Conservation (phyloP, 2,329 filamentous ascomycete genomes). For the Juglanconis oblonga region DNA sequence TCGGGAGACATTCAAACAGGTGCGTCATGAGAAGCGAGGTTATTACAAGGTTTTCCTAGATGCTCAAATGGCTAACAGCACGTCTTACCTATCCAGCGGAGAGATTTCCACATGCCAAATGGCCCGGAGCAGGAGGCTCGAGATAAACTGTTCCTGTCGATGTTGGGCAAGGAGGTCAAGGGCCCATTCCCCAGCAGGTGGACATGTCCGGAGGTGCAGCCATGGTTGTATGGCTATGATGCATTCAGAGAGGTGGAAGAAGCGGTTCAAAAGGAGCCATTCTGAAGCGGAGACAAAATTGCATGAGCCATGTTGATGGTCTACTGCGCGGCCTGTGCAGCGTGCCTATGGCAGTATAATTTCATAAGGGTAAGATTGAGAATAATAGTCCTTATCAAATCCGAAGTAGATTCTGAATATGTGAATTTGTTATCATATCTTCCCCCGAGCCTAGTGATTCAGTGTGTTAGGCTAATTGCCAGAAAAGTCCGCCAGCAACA, state of each 20-base stretch:
- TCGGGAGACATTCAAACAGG: conserved; percentile 54
- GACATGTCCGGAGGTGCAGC: conserved; percentile 60
- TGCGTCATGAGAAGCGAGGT: background rate
- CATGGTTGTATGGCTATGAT: conserved; percentile 65
- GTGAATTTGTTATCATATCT: no score
- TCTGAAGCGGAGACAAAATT: background rate
- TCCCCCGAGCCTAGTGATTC: no score
- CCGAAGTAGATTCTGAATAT: no score
- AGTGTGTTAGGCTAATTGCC: no score
- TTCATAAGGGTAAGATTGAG: no score
- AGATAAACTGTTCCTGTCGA: conserved; percentile 54
- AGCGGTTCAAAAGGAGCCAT: conserved; percentile 22
- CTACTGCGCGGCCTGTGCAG: no score
- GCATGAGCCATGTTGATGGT: no score
- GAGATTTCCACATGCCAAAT: conserved; percentile 50
- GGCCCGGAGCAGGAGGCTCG: conserved; percentile 56
- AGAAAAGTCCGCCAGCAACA: no score
- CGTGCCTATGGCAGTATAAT: no score
- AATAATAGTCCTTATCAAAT: no score
- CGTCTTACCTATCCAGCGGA: conserved; percentile 34
- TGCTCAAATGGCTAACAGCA: background rate
- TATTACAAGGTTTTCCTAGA: background rate
- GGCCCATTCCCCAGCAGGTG: conserved; percentile 60
- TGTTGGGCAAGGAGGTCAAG: conserved; percentile 47
- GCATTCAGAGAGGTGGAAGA: conserved; percentile 52